These are phyloP conservation scores for Lathyrus oleraceus DNA, from an alignment of 306 rosid genomes.

Conservation along the genomic window DNA sequence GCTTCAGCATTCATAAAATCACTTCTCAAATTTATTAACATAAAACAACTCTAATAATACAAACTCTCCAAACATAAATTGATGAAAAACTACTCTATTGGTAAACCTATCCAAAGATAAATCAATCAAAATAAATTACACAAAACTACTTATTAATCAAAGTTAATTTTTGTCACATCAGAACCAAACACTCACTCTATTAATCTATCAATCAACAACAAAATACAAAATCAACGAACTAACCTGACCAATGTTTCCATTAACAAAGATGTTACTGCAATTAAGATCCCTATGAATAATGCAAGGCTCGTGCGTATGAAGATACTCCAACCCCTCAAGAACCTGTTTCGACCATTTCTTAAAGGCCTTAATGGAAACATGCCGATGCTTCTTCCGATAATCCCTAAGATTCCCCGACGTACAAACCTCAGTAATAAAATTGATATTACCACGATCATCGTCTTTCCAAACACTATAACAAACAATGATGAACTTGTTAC, in stretches of 20 bases:
- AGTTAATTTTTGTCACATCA: background rate
- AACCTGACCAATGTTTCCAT: conserved; percentile 91
- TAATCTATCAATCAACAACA: background rate
- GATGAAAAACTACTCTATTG: background rate
- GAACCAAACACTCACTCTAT: background rate
- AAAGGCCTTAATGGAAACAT: conserved; percentile 76
- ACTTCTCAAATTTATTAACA: background rate
- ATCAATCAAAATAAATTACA: background rate
- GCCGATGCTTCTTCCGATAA: conserved; percentile 84
- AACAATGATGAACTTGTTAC: conserved; percentile 73
- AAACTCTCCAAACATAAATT: background rate
- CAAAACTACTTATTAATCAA: background rate
- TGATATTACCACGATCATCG: conserved; percentile 53
- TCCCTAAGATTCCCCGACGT: conserved; percentile 84
- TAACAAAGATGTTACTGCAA: conserved; percentile 89
- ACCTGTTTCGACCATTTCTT: conserved; percentile 97
- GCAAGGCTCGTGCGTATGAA: conserved; percentile 89
- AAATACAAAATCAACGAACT: conserved; percentile 32
- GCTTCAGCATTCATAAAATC: background rate
- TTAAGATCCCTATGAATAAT: conserved; percentile 94
- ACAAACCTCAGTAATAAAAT: conserved; percentile 89
- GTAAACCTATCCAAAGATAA: background rate
- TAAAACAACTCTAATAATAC: background rate
- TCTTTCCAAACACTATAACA: conserved; percentile 86
- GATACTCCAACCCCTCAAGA: conserved; percentile 86